A percentile compares a stretch with the other conserved stretches of the same genome.
Evolutionary conservation across 106 monocot species (phyloP).

Genomic region (Dendrobium catenatum): DNA sequence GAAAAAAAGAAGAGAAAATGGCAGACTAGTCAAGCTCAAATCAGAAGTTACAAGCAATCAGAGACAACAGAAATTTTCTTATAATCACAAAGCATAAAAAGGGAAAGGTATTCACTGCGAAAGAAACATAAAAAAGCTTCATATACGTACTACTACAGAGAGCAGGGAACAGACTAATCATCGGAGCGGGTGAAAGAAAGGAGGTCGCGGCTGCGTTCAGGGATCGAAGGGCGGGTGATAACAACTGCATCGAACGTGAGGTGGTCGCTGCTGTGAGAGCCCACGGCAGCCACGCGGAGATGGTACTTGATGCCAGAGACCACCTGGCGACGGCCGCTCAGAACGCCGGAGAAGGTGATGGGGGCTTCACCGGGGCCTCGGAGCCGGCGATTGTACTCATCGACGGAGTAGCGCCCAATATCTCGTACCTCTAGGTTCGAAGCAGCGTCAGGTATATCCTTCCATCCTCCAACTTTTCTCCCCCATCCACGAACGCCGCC

Average conservation of each 20-base stretch:
- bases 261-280: neutral
- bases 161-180: neutral
- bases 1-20: too few species aligned
- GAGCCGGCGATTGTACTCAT: conserved; percentile 28
- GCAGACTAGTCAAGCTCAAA: neutral
- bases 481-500: neutral
- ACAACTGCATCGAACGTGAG: conserved; percentile 40
- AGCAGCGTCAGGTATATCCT: conserved; percentile 20
- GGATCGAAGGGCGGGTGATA: conserved; percentile 38
- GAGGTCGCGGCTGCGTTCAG: conserved; percentile 11
- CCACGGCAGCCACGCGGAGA: conserved; percentile 11
- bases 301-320: conserved; percentile 38
- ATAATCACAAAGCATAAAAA: neutral
- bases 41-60: neutral
- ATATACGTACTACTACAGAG: neutral
- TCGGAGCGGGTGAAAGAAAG: conserved; percentile 32
- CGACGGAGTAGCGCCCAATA: conserved; percentile 36
- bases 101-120: neutral
- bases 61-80: neutral
- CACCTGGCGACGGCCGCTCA: conserved; percentile 27
- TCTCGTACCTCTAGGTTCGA: conserved; percentile 30
- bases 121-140: neutral
- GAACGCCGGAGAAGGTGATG: conserved; percentile 26
- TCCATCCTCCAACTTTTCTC: conserved; percentile 21
- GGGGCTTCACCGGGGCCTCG: neutral